Percentiles rank a stretch among this genome's conserved stretches.
Conservation (phyloP, 192 early-diverging fungal species). For the Coemansia sp. region DNA sequence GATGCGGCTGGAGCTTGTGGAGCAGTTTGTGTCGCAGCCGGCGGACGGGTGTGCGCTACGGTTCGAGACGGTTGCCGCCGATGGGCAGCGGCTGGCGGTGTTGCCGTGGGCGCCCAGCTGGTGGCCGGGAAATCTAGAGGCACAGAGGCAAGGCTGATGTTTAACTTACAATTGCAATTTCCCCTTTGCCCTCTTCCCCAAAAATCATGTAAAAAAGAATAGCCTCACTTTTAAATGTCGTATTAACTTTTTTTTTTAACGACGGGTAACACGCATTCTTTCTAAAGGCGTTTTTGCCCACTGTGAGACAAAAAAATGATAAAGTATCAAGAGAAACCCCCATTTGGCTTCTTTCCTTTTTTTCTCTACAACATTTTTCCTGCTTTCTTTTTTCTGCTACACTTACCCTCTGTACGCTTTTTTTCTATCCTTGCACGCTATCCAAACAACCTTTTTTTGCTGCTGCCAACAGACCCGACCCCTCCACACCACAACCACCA, state of each 20-base stretch:
- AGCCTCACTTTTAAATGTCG: constrained; percentile 1
- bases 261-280: constrained; percentile 1
- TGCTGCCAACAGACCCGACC: too few species aligned
- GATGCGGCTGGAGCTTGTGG: constrained; percentile 76
- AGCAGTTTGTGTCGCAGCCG: constrained; percentile 20
- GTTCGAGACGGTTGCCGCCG: constrained; percentile 26
- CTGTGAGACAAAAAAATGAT: constrained; percentile 7
- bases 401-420: background rate
- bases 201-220: constrained; percentile 15
- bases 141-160: background rate
- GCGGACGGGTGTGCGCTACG: background rate
- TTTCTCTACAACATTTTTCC: constrained; percentile 4
- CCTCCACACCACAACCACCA: too few species aligned
- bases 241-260: background rate
- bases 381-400: constrained; percentile 15
- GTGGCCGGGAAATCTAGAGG: constrained; percentile 28
- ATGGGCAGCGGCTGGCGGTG: constrained; percentile 22
- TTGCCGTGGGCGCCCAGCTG: constrained; percentile 46
- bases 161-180: background rate
- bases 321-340: constrained; percentile 2
- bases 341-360: constrained; percentile 12
- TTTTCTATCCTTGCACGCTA: background rate
- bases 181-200: constrained; percentile 6
- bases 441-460: background rate
- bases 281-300: constrained; percentile 3